Percentiles rank a stretch among this genome's conserved stretches.
Conservation (phyloP, 768 basidiomycete species). For the Lentinula sp. region DNA sequence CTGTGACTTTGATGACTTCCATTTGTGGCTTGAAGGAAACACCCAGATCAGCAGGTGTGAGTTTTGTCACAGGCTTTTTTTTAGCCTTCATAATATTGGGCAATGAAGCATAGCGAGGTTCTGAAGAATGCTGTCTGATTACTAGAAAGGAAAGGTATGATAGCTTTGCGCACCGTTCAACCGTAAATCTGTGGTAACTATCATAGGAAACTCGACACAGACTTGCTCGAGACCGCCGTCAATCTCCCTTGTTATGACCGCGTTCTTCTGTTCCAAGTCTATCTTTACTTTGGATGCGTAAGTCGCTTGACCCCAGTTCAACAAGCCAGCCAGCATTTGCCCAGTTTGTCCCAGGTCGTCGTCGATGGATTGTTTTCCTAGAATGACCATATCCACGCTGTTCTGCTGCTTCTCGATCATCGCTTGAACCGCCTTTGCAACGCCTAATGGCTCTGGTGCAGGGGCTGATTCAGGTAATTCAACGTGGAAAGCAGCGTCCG, state of each 20-base stretch:
- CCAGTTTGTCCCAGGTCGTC: conserved; percentile 95
- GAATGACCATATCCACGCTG: conserved; percentile 79
- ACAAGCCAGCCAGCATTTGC: conserved; percentile 92
- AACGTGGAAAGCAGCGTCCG: conserved; percentile 89
- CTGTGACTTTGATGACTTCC: conserved; percentile 82
- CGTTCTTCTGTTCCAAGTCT: conserved; percentile 55
- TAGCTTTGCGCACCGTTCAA: conserved; percentile 27
- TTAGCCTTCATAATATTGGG: conserved; percentile 99
- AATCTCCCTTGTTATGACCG: conserved; percentile 79
- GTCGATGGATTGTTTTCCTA: conserved; percentile 98
- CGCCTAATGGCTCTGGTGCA: conserved; percentile 82
- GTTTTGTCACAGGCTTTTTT: conserved; percentile 91
- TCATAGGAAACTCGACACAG: conserved; percentile 69
- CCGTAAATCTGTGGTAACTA: conserved; percentile 92
- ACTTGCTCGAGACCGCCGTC: conserved; percentile 91
- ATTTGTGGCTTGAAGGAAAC: conserved; percentile 80
- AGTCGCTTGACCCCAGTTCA: conserved; percentile 92
- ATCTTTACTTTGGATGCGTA: conserved; percentile 87
- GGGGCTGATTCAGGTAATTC: conserved; percentile 71
- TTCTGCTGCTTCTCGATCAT: conserved; percentile 59
- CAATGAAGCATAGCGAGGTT: conserved; percentile 95
- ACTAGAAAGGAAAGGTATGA: not conserved
- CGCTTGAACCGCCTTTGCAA: conserved; percentile 81
- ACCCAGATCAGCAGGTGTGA: conserved; percentile 72
- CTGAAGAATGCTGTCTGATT: conserved; percentile 28